Evolutionary conservation across 2,329 filamentous ascomycete species (phyloP), one percentile per base, ranked within the genome.

Genomic region (Chrysoporthe austroafricana): DNA sequence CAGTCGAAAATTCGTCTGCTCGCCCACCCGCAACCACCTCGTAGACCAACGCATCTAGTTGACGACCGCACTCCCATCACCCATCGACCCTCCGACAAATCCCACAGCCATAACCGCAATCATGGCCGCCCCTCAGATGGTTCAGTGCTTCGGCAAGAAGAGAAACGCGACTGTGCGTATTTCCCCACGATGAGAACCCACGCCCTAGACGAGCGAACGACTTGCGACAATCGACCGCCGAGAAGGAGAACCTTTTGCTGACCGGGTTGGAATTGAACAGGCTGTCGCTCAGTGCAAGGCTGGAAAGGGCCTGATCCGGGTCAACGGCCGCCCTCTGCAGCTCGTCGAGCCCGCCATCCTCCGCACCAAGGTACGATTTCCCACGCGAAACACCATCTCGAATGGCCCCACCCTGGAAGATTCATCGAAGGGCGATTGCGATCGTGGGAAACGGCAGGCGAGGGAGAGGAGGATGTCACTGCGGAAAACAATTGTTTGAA

Each of bases 101-200:
- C 34, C 65, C 5, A 50, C 57, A 68, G 64, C 60, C 67, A 64
- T 50, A 48, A 67, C 64, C 70, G 80, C 81, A 86, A 92, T 80
- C 83, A 93, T 93, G 90, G 90, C 91, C 83, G 85, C 90, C 79
- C 85, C 87, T 77, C 90, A 92, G 85, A 91, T 89, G 84, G 91
- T 94, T 79, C 94, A 97, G 90, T 97, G 94, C 92, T 97, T 98
- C 92, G 94, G 94, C 91, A 97, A 97, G 91, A 94, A 94, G 89
- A 93, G 92, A 89, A 94, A 90, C 81, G 93, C 93, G 78, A 92
- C 90, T 74, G 90, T 70, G 61, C 63, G 68, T 70, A 60, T 52
- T n/a, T 14, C 59, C 52, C 39, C 46, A 43, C 63, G 43, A 56
- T 54, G 68, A 39, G 39, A 60, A 36, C 62, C 65, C 52, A 39